A percentile compares a stretch with the other conserved stretches of the same genome.
Conservation (phyloP, 1,139 yeast genomes). For the Kazachstania sp. region DNA sequence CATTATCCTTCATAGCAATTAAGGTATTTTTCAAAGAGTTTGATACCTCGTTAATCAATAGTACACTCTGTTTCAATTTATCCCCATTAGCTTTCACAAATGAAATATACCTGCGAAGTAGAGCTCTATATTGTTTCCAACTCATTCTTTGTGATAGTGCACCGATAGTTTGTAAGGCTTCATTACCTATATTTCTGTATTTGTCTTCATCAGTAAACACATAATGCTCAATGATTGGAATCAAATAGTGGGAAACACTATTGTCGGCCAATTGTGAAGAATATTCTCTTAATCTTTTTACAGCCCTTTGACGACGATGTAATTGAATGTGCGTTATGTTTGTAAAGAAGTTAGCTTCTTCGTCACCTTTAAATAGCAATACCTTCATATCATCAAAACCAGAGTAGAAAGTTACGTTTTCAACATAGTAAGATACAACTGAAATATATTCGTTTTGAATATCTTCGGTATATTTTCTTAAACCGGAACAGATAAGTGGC, state of each 20-base stretch:
- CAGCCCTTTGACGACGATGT: constrained; percentile 78
- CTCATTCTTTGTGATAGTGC: constrained; percentile 49
- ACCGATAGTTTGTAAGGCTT: constrained; percentile 59
- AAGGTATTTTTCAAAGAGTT: constrained; percentile 40
- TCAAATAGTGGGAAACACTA: constrained; percentile 66
- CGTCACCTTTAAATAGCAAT: constrained; percentile 59
- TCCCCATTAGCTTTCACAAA: constrained; percentile 46
- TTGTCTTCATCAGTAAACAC: constrained; percentile 48
- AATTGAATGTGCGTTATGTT: constrained; percentile 79
- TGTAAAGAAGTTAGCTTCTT: constrained; percentile 75
- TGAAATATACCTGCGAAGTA: constrained; percentile 60
- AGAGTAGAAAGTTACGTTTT: constrained; percentile 39
- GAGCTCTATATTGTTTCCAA: constrained; percentile 76
- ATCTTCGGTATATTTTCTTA: constrained; percentile 54
- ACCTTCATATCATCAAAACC: constrained; percentile 62
- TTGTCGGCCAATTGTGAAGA: constrained; percentile 40
- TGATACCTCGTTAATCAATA: constrained; percentile 57
- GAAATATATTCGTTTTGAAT: constrained; percentile 65
- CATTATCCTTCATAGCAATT: constrained; percentile 13
- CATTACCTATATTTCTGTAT: constrained; percentile 63
- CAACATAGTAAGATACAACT: constrained; percentile 57
- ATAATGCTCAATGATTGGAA: constrained; percentile 81
- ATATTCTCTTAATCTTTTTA: constrained; percentile 47
- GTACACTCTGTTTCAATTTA: constrained; percentile 50
- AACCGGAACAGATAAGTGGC: constrained; percentile 61